Evolutionary conservation across 257 asterid species (phyloP).

Genomic region (Primulina tabacum): DNA sequence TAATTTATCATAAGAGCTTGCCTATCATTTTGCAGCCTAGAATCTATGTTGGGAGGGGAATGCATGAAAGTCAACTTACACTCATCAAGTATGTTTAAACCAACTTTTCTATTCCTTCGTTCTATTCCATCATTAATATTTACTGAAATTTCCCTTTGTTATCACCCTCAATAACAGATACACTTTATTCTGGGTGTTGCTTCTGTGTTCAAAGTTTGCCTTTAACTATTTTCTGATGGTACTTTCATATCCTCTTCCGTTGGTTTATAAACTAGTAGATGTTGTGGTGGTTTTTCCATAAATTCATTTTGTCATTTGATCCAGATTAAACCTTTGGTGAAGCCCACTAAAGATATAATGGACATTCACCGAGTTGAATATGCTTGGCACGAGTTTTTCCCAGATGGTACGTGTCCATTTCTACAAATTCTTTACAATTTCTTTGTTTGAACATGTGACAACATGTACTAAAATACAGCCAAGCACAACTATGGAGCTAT

Average conservation of each 20-base stretch:
- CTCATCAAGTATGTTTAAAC: slow-evolving; percentile 71
- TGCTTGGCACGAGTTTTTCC: slow-evolving; percentile 96
- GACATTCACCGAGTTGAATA: slow-evolving; percentile 59
- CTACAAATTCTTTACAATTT: slow-evolving; percentile 10
- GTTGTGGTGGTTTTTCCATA: slow-evolving; percentile 19
- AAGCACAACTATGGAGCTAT: slow-evolving; percentile 66
- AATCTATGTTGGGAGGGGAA: slow-evolving; percentile 96
- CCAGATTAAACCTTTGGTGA: slow-evolving; percentile 87
- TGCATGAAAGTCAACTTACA: slow-evolving; percentile 94
- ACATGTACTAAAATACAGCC: slow-evolving; percentile 52
- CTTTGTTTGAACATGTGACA: slow-evolving; percentile 16
- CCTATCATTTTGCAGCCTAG: slow-evolving; percentile 63
- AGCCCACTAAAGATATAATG: slow-evolving; percentile 82
- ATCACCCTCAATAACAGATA: slow-evolving; percentile 52
- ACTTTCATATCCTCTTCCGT: slow-evolving; percentile 29
- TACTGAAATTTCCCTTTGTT: slow-evolving; percentile 23
- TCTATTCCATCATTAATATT: slow-evolving; percentile 22
- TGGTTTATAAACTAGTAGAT: slow-evolving; percentile 17
- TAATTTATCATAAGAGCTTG: slow-evolving; percentile 21
- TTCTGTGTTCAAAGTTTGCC: slow-evolving; percentile 67
- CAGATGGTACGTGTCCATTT: slow-evolving; percentile 52
- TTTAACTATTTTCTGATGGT: slow-evolving; percentile 86
- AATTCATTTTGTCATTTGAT: slow-evolving; percentile 26
- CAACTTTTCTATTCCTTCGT: slow-evolving; percentile 19
- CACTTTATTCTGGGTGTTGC: slow-evolving; percentile 87